Evolutionary conservation across 2,329 filamentous ascomycete genomes (phyloP), one percentile per base, ranked within the genome.

Genomic region (Monilinia fructigena): DNA sequence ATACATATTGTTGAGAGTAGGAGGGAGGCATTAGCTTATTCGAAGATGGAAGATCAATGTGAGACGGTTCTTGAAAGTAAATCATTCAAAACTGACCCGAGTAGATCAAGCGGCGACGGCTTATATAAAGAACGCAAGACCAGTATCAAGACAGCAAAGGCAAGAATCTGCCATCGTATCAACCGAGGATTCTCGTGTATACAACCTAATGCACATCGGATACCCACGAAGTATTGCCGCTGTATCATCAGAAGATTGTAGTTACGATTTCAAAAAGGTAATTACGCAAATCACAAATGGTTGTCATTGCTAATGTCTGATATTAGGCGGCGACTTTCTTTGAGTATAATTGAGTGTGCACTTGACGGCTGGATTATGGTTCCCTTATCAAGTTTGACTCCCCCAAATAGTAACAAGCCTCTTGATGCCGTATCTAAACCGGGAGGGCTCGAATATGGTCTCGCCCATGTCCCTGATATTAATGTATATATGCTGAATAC

Each of bases 61-160:
- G 52, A 53, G 59, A 42, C n/a, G 20, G 47, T 54, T 28, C 35
- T 26, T 5, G 10, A 38, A n/a, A 47, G 26, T 16, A 48, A 10
- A 20, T 38, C 26, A 38, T 18, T 18, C 3, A 16, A 16, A 48
- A 28, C 69, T 73, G 35, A 72, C 61, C 18, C 20, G 52, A 14
- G 31, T 55, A 73, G 72, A 70, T 45, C 59, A 72, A 48, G 68
- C 63, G 48, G 72, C 72, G 12, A 65, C 56, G 45, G 67, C 65
- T 23, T 54, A 72, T 45, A 72, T 73, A 60, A 38, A 50, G 26
- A 40, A 28, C 47, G 38, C 20, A 20, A 38, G 52, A 48, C 50
- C 38, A 55, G 12, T 47, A 18, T 20, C 16, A n/a, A 55, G 20
- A 20, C 28, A 54, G 48, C 26, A 38, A 55, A 40, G 16, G 18